A percentile compares a stretch with the other conserved stretches of the same genome.
phyloP scores from a whole-genome alignment of 805 yeast species.

The Candida coleopterorum region DNA sequence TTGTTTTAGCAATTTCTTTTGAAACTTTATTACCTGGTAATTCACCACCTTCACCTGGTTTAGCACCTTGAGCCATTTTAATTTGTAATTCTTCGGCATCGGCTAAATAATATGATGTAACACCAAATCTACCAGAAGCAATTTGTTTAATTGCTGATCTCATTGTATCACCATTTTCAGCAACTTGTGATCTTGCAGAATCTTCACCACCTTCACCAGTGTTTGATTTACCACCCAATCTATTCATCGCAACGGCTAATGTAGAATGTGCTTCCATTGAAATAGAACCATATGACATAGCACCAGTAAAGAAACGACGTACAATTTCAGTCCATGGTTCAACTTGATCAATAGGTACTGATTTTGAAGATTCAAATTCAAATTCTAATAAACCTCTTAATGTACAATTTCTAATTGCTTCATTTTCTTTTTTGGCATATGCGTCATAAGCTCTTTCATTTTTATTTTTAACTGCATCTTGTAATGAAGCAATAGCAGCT shows the following conservation, averaged over 20 bases:
- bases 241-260: constrained; percentile 96
- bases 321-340: constrained; percentile 99
- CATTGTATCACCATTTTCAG: constrained; percentile 93
- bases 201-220: constrained; percentile 99
- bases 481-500: constrained; percentile 87
- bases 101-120: constrained; percentile 86
- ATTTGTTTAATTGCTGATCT: constrained; percentile 97
- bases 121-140: constrained; percentile 98
- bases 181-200: constrained; percentile 76
- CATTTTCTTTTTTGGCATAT: constrained; percentile 84
- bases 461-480: constrained; percentile 97
- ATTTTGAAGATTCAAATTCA: constrained; percentile 64
- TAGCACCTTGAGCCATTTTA: constrained; percentile 99
- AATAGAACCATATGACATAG: constrained; percentile 98
- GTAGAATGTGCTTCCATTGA: constrained; percentile 99
- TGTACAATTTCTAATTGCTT: constrained; percentile 89
- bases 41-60: constrained; percentile 99
- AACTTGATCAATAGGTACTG: constrained; percentile 94
- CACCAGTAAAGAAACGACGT: constrained; percentile 97
- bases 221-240: constrained; percentile 95
- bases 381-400: constrained; percentile 90
- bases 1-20: constrained; percentile 81
- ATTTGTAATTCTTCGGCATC: constrained; percentile 98
- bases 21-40: constrained; percentile 92
- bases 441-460: constrained; percentile 90